Conservation (phyloP, 192 early-diverging fungal species). For the Podila epigama region DNA sequence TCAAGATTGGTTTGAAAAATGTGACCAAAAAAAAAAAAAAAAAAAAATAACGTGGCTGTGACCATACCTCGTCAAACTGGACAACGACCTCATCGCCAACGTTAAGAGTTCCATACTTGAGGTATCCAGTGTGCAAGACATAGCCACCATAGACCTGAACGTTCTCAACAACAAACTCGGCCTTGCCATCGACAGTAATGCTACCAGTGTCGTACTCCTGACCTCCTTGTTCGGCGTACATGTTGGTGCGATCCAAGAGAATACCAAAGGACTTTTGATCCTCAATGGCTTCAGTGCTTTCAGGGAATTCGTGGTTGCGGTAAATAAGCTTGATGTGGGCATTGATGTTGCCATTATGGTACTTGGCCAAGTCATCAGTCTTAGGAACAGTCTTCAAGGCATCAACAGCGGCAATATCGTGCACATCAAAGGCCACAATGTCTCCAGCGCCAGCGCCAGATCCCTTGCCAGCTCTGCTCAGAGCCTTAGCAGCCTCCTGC, state of each 20-base stretch:
- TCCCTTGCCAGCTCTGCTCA: constrained; percentile 66
- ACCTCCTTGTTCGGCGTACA: constrained; percentile 98
- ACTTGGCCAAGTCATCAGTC: constrained; percentile 91
- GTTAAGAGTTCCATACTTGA: constrained; percentile 85
- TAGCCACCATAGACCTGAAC: constrained; percentile 94
- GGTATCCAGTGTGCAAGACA: constrained; percentile 93
- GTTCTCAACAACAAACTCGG: constrained; percentile 92
- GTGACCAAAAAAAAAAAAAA: too few species aligned
- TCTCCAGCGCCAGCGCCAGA: constrained; percentile 59
- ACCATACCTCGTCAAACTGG: constrained; percentile 84
- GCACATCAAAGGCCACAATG: constrained; percentile 86
- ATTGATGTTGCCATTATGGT: constrained; percentile 72
- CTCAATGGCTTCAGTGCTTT: constrained; percentile 60
- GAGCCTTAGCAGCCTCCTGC: constrained; percentile 79
- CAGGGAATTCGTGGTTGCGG: constrained; percentile 57
- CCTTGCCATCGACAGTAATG: constrained; percentile 80
- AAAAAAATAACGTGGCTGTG: too few species aligned
- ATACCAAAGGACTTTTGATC: constrained; percentile 78
- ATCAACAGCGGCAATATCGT: constrained; percentile 88
- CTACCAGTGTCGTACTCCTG: constrained; percentile 94
- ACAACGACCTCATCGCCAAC: constrained; percentile 76
- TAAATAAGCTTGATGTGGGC: constrained; percentile 86
- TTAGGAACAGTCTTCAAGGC: constrained; percentile 71
- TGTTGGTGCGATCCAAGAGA: constrained; percentile 93
- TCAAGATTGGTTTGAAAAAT: too few species aligned